These are phyloP conservation scores for sweet orange (Citrus sinensis) DNA, from an alignment of 345 rosid species.

Conservation along the genomic window DVS_A1.0 CM039166.1:12521501-12522000, in stretches of 20 bases:
- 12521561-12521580: not conserved
- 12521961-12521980: not conserved
- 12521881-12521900: not conserved
- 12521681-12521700: not conserved
- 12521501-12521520: constrained; percentile 2
- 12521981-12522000: not conserved
- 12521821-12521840: not conserved
- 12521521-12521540: not conserved
- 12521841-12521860: constrained; percentile 9
- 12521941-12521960: not conserved
- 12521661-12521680: constrained; percentile 10
- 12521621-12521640: not conserved
- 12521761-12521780: constrained; percentile 10
- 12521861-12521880: not conserved
- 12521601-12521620: not conserved
- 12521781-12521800: not conserved
- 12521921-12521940: not conserved
- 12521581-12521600: not conserved
- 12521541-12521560: not conserved
- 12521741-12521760: not conserved
- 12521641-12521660: not conserved
- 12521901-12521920: too few species aligned
- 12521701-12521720: not conserved
- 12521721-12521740: not conserved
- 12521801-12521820: constrained; percentile 4